These are phyloP conservation scores for Aspergillus sparsus DNA, from an alignment of 495 filamentous ascomycete species.

Conservation along the genomic window DNA sequence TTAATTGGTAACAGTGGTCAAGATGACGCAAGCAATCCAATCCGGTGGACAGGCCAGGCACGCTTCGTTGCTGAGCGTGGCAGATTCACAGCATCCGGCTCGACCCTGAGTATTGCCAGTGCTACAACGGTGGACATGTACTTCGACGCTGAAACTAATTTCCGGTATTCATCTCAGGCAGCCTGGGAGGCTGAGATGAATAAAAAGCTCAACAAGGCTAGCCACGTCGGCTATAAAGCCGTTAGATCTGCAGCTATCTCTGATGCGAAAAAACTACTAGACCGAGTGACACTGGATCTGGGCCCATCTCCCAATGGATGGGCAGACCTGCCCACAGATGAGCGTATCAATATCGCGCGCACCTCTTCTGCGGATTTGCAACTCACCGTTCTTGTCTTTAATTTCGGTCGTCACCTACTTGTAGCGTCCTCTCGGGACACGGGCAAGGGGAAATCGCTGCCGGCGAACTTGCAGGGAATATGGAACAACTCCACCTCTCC, in stretches of 20 bases:
- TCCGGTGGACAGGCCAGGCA: constrained; percentile 10
- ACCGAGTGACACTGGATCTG: constrained; percentile 4
- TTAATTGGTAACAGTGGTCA: constrained; percentile 4
- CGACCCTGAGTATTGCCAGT: background rate
- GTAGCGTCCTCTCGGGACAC: constrained; percentile 10
- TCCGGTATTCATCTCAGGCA: background rate
- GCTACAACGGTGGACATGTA: constrained; percentile 15
- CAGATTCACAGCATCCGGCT: constrained; percentile 2
- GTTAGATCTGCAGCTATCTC: background rate
- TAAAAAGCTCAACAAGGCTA: constrained; percentile 3
- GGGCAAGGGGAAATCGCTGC: background rate
- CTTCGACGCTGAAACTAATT: constrained; percentile 15
- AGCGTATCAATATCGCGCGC: constrained; percentile 10
- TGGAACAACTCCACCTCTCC: constrained; percentile 13
- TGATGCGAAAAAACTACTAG: constrained; percentile 4
- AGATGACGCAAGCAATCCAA: constrained; percentile 7
- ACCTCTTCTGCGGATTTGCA: background rate
- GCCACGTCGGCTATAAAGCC: background rate
- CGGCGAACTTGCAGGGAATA: constrained; percentile 12
- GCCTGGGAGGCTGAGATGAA: constrained; percentile 1
- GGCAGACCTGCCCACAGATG: constrained; percentile 1
- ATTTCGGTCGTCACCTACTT: constrained; percentile 10
- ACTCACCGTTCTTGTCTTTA: constrained; percentile 7
- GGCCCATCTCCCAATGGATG: constrained; percentile 8
- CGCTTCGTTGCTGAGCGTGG: constrained; percentile 7